Evolutionary conservation across 345 rosid species (phyloP), one percentile per base, ranked within the genome.

Genomic region (Boechera retrofracta): DNA sequence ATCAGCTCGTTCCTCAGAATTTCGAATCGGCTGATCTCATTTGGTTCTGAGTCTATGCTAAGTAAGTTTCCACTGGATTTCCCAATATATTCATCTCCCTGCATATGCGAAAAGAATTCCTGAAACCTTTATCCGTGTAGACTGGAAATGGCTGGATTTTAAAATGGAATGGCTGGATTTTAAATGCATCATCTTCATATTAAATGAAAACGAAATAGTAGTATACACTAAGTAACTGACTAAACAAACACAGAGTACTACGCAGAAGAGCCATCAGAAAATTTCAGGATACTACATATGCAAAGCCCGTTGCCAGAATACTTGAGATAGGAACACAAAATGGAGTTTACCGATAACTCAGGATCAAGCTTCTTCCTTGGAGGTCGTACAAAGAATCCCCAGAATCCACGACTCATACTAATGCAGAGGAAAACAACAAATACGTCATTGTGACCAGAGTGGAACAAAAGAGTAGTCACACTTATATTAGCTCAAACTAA

Each of bases 1-100:
- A 91, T 87, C 31, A 95, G 87, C 82, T 95, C 99, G 67, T 84
- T 92, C 85, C 93, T 92, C 33, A 95, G 72, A 67, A 82, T 82
- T 80, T 92, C 96, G 47, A 91, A 95, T 32, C 97, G 93, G 59
- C 36, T 82, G 59, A 92, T 86, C 71, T 90, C 98, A 85, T 76
- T 85, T 28, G 92, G 80, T 64, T 86, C 91, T 1, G 89, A 81
- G 56, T 79, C 85, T 33, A 67, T 73, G 77, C 77, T 74, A 69
- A 75, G 82, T 72, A 71, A 73, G 80, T 51, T 80, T 79, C 84
- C 68, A 72, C 71, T 76, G 48, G 71, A 73, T 72, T 81, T 79
- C 74, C 75, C 78, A 65, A 36, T 21, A 72, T 36, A 31, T 56
- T 72, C 88, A 74, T 82, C 82, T 56, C 78, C 88, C 98, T 92